phyloP scores from a whole-genome alignment of 805 yeast genomes.

The Komagataella kurtzmanii region DNA sequence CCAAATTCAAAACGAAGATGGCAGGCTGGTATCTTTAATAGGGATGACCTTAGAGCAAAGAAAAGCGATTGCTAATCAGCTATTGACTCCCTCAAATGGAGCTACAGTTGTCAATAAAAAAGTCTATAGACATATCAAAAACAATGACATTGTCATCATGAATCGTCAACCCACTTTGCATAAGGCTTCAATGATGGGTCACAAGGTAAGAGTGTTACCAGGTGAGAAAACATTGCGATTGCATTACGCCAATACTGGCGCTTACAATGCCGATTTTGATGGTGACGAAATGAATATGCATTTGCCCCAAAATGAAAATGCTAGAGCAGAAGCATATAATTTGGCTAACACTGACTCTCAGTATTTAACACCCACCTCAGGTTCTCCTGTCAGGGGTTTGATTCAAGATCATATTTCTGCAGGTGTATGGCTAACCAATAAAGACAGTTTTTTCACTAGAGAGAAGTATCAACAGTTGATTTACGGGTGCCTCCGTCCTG shows the following conservation, averaged over 20 bases:
- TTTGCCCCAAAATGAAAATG: slow-evolving; percentile 96
- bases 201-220: slow-evolving; percentile 90
- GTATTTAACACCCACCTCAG: slow-evolving; percentile 95
- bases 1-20: slow-evolving; percentile 93
- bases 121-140: slow-evolving; percentile 87
- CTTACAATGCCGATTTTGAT: slow-evolving; percentile 97
- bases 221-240: slow-evolving; percentile 93
- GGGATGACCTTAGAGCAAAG: slow-evolving; percentile 92
- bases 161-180: slow-evolving; percentile 98
- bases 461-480: slow-evolving; percentile 88
- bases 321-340: slow-evolving; percentile 89
- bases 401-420: slow-evolving; percentile 98
- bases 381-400: slow-evolving; percentile 95
- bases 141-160: slow-evolving; percentile 93
- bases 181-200: slow-evolving; percentile 99
- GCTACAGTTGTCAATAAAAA: slow-evolving; percentile 71
- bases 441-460: slow-evolving; percentile 83
- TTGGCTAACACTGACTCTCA: slow-evolving; percentile 96
- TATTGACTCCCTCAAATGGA: slow-evolving; percentile 68
- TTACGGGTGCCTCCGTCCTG: slow-evolving; percentile 92
- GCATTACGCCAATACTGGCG: slow-evolving; percentile 98
- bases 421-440: slow-evolving; percentile 95
- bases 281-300: slow-evolving; percentile 99
- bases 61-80: slow-evolving; percentile 87
- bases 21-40: slow-evolving; percentile 62